Conservation (phyloP, 192 early-diverging fungal genomes). For the Rhizophagus prolifer region DNA sequence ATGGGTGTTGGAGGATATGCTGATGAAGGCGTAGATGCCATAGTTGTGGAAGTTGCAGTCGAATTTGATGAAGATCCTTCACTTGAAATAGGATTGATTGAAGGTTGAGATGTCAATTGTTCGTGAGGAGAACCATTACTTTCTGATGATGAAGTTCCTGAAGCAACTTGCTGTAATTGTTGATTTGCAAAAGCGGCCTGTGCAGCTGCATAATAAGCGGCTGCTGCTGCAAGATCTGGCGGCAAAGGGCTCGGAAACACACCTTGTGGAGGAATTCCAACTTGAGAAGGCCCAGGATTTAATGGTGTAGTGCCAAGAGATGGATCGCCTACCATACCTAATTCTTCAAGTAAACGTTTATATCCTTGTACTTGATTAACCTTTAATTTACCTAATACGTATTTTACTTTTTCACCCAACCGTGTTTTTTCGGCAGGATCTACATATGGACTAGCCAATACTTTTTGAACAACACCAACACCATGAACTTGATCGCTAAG, state of each 20-base stretch:
- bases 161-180: constrained; percentile 21
- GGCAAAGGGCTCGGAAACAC: constrained; percentile 26
- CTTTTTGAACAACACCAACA: constrained; percentile 82
- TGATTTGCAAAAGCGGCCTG: constrained; percentile 26
- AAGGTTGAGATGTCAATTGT: constrained; percentile 12
- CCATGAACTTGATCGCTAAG: constrained; percentile 83
- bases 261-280: constrained; percentile 27
- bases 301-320: constrained; percentile 12
- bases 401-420: constrained; percentile 73
- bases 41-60: background rate
- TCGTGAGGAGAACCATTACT: constrained; percentile 17
- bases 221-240: constrained; percentile 37
- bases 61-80: background rate
- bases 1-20: constrained; percentile 25
- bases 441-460: constrained; percentile 77
- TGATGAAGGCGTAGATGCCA: background rate
- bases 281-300: constrained; percentile 6
- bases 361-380: constrained; percentile 74
- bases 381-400: constrained; percentile 55
- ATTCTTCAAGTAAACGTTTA: constrained; percentile 77
- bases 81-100: background rate
- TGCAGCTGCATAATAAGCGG: constrained; percentile 22
- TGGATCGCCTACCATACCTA: constrained; percentile 49
- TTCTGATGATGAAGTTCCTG: constrained; percentile 15
- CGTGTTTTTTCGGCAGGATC: constrained; percentile 73